Conservation (phyloP, 192 early-diverging fungal species). For the Coemansia sp. region DNA sequence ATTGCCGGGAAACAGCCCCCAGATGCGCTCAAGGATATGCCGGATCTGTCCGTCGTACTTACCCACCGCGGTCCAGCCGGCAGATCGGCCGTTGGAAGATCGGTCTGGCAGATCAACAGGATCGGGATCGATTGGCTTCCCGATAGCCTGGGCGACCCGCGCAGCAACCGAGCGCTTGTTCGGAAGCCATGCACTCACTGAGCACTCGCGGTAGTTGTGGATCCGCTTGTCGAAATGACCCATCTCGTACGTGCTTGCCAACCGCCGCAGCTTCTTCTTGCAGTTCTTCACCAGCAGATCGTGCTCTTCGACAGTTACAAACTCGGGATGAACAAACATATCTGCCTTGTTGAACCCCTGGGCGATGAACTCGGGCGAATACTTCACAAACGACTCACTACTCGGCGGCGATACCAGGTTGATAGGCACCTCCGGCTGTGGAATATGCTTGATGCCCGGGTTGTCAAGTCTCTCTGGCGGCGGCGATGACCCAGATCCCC, state of each 20-base stretch:
- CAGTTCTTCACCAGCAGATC: conserved; percentile 45
- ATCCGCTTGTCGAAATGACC: conserved; percentile 82
- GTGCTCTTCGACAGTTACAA: conserved; percentile 44
- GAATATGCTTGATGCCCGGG: conserved; percentile 24
- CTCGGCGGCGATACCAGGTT: conserved; percentile 19
- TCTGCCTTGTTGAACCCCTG: conserved; percentile 28
- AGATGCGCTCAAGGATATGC: conserved; percentile 61
- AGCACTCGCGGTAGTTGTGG: conserved; percentile 68
- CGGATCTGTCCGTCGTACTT: conserved; percentile 50
- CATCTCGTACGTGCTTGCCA: conserved; percentile 61
- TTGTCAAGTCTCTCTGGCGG: conserved; percentile 14
- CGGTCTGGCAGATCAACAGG: conserved; percentile 42
- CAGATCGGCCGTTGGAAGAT: conserved; percentile 13
- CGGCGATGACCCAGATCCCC: conserved; percentile 14
- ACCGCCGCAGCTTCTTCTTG: conserved; percentile 55
- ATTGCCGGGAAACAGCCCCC: conserved; percentile 56
- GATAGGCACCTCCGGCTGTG: conserved; percentile 27
- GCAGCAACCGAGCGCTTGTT: conserved; percentile 25
- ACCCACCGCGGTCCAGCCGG: conserved; percentile 53
- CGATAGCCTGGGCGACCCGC: conserved; percentile 29
- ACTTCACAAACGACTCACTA: conserved; percentile 19
- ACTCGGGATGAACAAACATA: conserved; percentile 44
- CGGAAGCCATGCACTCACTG: conserved; percentile 65
- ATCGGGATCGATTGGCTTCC: conserved; percentile 27
- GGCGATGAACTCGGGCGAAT: conserved; percentile 23